Evolutionary conservation across 225 moss, liverwort and hornwort genomes (phyloP), one percentile per base, ranked within the genome.

Genomic region (Polytrichum formosum): DNA sequence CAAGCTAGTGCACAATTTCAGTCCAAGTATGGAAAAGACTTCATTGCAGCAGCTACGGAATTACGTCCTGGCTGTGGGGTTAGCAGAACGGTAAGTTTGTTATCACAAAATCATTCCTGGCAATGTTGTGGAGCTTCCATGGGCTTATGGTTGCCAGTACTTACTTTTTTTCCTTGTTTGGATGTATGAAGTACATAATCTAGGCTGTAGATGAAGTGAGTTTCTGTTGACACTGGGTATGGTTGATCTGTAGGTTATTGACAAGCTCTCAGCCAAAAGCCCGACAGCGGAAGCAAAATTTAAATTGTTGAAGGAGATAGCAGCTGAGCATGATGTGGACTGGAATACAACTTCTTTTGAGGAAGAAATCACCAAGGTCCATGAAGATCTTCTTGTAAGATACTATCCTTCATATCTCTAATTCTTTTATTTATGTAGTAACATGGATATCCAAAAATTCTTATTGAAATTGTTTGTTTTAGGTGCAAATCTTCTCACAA

Each of bases 1-100:
- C 85, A 80, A 66, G 75, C 91, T 7, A 87, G 84, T 68, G 80
- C 76, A 69, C 81, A 87, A 66, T 93, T 93, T 77, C 59, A 68
- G 2, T 54, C 79, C 8, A 93, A 93, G 26, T 93, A 89, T 80
- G 93, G 93, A 59, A 91, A 93, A 68, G 91, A 93, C 54, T 93
- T 93, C 23, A 81, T 83, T 6, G 71, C 82, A 53, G 81, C 82
- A 67, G 87, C 87, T 61, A 70, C 64, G 66, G 89, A 89, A 10
- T 71, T 93, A 61, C 87, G 89, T 62, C 82, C 91, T 70, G 85
- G 82, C 28, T 91, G 89, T 65, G 93, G 82, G 22, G 93, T 91
- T 68, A 91, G 89, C 74, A 79, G 75, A 69, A 84, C 74, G 76
- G 91, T 90, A 79, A 70, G 73, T 29, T 37, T 26, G 74, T 37